Conservation (phyloP, 345 rosid genomes). For the Eucalyptus virginea region DNA sequence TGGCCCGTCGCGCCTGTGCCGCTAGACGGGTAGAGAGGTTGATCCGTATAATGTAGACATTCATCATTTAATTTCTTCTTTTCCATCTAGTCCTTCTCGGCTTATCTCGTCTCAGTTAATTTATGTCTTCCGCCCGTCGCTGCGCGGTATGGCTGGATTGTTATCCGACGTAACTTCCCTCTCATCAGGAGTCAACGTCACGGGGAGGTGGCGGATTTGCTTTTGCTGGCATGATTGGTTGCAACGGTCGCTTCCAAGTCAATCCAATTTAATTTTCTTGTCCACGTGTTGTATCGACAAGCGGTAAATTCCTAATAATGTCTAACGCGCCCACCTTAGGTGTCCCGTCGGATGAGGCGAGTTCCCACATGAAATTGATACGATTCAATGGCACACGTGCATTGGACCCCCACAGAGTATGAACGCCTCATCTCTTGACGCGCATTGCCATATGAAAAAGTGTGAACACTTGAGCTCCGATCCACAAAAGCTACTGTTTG, state of each 20-base stretch:
- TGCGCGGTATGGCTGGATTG: background rate
- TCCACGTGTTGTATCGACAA: background rate
- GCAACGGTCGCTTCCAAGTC: background rate
- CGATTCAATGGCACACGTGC: fast-evolving
- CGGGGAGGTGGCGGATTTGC: background rate
- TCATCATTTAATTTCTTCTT: background rate
- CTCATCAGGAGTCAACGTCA: background rate
- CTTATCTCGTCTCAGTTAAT: background rate
- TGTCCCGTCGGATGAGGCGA: background rate
- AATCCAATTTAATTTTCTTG: background rate
- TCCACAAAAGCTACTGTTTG: background rate
- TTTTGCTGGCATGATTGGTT: background rate
- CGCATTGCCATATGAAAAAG: background rate
- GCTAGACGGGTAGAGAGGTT: background rate
- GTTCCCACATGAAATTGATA: background rate
- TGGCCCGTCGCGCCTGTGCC: background rate
- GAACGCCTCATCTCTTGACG: background rate
- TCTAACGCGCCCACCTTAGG: fast-evolving
- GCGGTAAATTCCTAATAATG: background rate
- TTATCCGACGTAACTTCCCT: background rate
- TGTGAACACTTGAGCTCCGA: background rate
- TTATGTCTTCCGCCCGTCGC: background rate
- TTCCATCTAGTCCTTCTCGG: background rate
- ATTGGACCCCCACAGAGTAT: background rate
- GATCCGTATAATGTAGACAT: background rate